Conservation (phyloP, 805 yeast genomes). For the Candida tammaniensis region DNA sequence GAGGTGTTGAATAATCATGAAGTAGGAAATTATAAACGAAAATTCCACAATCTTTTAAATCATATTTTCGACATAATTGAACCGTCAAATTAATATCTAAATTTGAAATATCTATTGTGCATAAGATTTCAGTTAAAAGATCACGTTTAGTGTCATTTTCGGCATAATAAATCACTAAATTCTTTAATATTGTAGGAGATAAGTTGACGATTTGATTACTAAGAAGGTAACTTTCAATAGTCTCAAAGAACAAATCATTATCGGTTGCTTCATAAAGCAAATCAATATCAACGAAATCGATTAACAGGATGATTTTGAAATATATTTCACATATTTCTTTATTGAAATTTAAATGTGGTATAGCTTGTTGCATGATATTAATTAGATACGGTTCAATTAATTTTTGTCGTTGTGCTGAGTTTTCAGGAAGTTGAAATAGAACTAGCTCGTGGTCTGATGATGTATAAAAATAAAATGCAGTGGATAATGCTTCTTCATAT, state of each 20-base stretch:
- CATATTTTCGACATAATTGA: conserved; percentile 52
- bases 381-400: conserved; percentile 53
- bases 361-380: conserved; percentile 53
- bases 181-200: conserved; percentile 63
- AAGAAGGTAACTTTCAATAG: conserved; percentile 51
- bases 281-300: conserved; percentile 16
- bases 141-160: conserved; percentile 36
- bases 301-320: conserved; percentile 7
- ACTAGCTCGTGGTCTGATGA: conserved; percentile 48
- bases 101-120: conserved; percentile 61
- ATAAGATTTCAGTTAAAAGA: conserved; percentile 62
- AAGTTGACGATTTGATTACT: conserved; percentile 44
- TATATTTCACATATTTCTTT: conserved; percentile 4
- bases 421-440: conserved; percentile 55
- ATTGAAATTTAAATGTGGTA: conserved; percentile 36
- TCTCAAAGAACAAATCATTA: conserved; percentile 46
- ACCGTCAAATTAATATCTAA: conserved; percentile 80
- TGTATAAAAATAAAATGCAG: conserved; percentile 51
- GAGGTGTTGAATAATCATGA: conserved; percentile 69
- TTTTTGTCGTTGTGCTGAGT: conserved; percentile 39
- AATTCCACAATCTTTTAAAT: conserved; percentile 58
- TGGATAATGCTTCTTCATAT: conserved; percentile 54
- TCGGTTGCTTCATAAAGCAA: conserved; percentile 16
- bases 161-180: conserved; percentile 54
- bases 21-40: conserved; percentile 73